A percentile compares a stretch with the other conserved stretches of the same genome.
Conservation (phyloP, 2,329 filamentous ascomycete species). For the Diaporthe humulicola region DNA sequence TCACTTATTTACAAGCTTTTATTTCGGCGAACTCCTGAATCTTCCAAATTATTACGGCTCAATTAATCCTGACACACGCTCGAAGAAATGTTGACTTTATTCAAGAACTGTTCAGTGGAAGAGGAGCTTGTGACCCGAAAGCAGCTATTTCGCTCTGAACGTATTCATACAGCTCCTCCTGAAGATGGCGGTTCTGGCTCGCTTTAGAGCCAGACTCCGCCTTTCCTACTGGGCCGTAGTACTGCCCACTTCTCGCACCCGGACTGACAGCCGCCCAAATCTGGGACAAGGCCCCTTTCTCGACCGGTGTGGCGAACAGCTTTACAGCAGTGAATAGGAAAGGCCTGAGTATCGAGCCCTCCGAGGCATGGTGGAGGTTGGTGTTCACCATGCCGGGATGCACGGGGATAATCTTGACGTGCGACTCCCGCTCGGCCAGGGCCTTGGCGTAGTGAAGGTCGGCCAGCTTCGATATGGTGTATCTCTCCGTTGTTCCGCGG, state of each 20-base stretch:
- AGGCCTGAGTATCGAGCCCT: background rate
- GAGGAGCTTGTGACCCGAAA: background rate
- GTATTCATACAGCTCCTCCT: background rate
- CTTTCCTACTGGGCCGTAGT: background rate
- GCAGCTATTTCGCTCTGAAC: background rate
- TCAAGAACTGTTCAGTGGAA: background rate
- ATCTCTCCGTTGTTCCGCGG: background rate
- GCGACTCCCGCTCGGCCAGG: background rate
- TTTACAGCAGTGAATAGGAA: background rate
- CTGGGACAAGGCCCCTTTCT: background rate
- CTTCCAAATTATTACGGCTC: background rate
- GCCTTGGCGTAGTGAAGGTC: background rate
- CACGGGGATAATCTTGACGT: background rate
- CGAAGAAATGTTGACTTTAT: background rate
- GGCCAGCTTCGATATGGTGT: background rate
- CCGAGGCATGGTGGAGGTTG: background rate
- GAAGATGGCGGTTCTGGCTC: background rate
- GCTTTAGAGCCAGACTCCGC: background rate
- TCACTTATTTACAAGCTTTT: background rate
- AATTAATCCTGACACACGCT: background rate
- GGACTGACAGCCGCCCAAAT: constrained; percentile 3
- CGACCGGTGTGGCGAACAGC: background rate
- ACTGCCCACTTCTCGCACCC: background rate
- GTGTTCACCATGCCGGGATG: background rate
- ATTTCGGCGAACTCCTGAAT: background rate